Base-by-base conservation (phyloP, 2,329 filamentous ascomycete genomes). In the Trichoderma atrobrunneum region DNA sequence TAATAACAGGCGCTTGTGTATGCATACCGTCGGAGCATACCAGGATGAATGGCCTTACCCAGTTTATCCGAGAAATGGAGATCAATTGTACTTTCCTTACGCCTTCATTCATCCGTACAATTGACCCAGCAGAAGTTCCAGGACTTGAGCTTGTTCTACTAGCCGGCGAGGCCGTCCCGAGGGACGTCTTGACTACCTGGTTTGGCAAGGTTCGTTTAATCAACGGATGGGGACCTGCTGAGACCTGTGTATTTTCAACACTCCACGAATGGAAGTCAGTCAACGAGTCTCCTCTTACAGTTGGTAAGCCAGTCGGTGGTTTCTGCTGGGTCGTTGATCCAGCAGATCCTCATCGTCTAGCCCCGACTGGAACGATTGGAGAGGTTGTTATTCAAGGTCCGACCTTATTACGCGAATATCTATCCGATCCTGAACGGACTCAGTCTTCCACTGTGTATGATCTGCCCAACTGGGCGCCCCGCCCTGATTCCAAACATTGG, bases 401-500 rank as follows among this genome's bases (percentile, higher is more conserved):
- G 16, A 72, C 70, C 7, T 32, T 72, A 4, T 24, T 72, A 21
- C 62, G 34, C 8, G 70, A 72, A 28, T 72, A 72, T 54, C 54
- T 72, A 8, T 64, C 70, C 5, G 63, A 72, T 51, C 62, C 63
- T 30, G 34, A 72, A 68, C 51, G 63, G 24, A 72, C 70, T 16
- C 65, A 68, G 32, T 43, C 36, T 48, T 59, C 70, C 21, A 60
- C 24, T 2, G 21, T 72, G 2, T 60, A 48, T 8, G 2, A 32
- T 14, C 62, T 72, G 24, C 81, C 76, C 30, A 82, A 82, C 7
- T 79, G 81, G 68, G 36, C 72, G 16, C 82, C 75, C 12, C 78
- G 78, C 3, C 63, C 70, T 51, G 21, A 72, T 24, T 68, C 70
- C 5, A 48, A 8, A 18, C 54, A 67, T 21, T 72, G 70, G 70